Evolutionary conservation across 768 basidiomycete genomes (phyloP).

Genomic region (Pleurotus pulmonarius): DNA sequence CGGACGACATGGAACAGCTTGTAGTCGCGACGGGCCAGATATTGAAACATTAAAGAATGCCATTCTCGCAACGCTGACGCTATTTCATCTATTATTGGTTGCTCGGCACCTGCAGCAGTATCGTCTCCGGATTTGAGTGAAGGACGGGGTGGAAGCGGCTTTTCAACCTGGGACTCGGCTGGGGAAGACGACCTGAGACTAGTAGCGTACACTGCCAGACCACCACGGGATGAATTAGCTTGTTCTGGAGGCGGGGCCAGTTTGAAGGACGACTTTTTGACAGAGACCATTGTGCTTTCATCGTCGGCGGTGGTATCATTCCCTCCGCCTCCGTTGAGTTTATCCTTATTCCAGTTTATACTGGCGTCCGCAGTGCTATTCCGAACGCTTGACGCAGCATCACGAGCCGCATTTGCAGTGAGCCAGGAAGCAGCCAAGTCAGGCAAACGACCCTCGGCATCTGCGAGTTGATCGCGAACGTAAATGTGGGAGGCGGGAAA

Average conservation of each 20-base stretch:
- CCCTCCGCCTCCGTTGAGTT: slow-evolving; percentile 34
- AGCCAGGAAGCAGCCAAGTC: slow-evolving; percentile 61
- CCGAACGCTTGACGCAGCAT: slow-evolving; percentile 18
- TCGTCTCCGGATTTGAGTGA: slow-evolving; percentile 95
- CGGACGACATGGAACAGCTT: slow-evolving; percentile 81
- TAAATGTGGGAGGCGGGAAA: slow-evolving; percentile 89
- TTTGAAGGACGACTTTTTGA: slow-evolving; percentile 58
- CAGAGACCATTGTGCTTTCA: slow-evolving; percentile 41
- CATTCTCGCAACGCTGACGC: slow-evolving; percentile 95
- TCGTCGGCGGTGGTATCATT: not conserved
- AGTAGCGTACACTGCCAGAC: slow-evolving; percentile 67
- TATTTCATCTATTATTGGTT: slow-evolving; percentile 96
- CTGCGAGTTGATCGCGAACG: slow-evolving; percentile 80
- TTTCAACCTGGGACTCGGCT: slow-evolving; percentile 58
- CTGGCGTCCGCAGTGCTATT: slow-evolving; percentile 44
- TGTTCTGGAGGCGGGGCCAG: slow-evolving; percentile 74
- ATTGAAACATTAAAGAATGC: slow-evolving; percentile 88
- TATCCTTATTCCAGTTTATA: slow-evolving; percentile 42
- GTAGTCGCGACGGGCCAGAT: slow-evolving; percentile 88
- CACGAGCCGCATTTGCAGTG: slow-evolving; percentile 28
- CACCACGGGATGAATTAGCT: slow-evolving; percentile 67
- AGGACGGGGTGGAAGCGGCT: slow-evolving; percentile 84
- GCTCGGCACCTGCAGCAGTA: slow-evolving; percentile 73
- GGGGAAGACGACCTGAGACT: slow-evolving; percentile 75
- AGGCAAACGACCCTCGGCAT: slow-evolving; percentile 82